Evolutionary conservation across 495 filamentous ascomycete species (phyloP), one percentile per base, ranked within the genome.

Genomic region (Bathelium albidoporum): DNA sequence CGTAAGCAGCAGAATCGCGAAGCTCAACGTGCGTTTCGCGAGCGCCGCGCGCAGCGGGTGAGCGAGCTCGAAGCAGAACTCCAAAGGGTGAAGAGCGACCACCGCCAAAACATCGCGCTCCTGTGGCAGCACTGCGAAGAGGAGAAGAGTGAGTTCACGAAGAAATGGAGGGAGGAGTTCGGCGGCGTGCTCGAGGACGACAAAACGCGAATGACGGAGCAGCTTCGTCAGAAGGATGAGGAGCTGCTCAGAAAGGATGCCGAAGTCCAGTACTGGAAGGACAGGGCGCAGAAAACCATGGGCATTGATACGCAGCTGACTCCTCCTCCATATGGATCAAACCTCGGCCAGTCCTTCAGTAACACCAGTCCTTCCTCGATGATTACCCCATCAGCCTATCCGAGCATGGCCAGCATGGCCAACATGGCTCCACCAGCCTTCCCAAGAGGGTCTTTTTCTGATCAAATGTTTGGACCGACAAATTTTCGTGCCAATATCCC

Each of bases 1-100:
- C 85, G 92, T 62, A 95, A 95, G 75, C 89, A 89, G 0, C 92
- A 97, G 72, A 97, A 97, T 73, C 82, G 92, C 44, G 89, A 89
- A n/a, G 91, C 92, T 16, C 92, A 97, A 76, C 80, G 91, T 64
- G 89, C 89, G 1, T 96, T 96, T 71, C 82, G 92, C n/a, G 92
- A 97, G 61, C 66, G 68, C 32, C 61, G 65, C 1, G 58, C 58
- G 45, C 52, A 62, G 59, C 66, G 64, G 55, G 26, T 14, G 59
- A 66, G 45, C 58, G 61, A 39, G 22, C 43, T 64, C 14, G 18
- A 61, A 32, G 44, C 34, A 1, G 58, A 64, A 10, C 28, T 64
- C 16, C 9, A 36, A 41, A 34, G 49, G 24, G 28, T 49, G 39
- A 66, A 55, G 29, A 5, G 16, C 9, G 20, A 55, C 2, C 49